Conservation (phyloP, 2,329 filamentous ascomycete genomes). For the Juglanconis oblonga region DNA sequence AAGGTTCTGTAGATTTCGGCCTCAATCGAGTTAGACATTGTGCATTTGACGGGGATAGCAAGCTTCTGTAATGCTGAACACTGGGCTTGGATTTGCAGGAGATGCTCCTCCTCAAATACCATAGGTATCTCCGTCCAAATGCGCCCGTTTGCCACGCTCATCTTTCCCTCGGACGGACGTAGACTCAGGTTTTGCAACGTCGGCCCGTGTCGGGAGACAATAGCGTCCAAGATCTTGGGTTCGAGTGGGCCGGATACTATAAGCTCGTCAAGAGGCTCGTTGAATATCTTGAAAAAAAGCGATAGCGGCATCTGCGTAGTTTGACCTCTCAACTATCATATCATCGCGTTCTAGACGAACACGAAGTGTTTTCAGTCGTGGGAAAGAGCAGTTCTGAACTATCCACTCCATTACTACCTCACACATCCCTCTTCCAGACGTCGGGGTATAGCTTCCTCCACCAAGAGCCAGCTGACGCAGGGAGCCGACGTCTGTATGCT, state of each 20-base stretch:
- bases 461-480: slow-evolving; percentile 1
- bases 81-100: not conserved
- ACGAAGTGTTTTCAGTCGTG: not conserved
- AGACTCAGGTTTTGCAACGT: not conserved
- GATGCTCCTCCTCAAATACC: not conserved
- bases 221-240: not conserved
- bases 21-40: not conserved
- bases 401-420: not conserved
- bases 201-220: slow-evolving; percentile 1
- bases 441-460: not conserved
- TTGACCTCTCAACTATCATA: not conserved
- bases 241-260: not conserved
- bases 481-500: not conserved
- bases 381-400: not conserved
- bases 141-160: too few species aligned
- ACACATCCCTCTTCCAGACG: not conserved
- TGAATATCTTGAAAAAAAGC: not conserved
- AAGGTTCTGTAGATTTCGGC: not conserved
- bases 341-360: not conserved
- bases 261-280: slow-evolving; percentile 6
- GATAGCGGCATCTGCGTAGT: not conserved
- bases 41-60: not conserved
- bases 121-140: not conserved
- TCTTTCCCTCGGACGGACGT: not conserved
- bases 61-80: not conserved